Base-by-base conservation (phyloP, 352 stramenopile genomes). In the Nothophytophthora sp. region DNA sequence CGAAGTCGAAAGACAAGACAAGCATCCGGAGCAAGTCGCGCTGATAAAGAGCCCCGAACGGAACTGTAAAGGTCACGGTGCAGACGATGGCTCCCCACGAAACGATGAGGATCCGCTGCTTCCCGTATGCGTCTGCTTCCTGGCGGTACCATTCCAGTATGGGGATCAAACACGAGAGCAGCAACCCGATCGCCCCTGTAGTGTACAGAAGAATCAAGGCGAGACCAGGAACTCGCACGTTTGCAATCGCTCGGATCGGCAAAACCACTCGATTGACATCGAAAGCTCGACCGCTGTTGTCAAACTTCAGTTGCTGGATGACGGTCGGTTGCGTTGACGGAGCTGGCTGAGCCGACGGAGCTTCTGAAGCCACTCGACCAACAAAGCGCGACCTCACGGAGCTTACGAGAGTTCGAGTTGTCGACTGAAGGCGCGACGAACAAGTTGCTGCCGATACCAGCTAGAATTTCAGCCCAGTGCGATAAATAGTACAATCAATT, bases 1-100 rank as follows among this genome's bases (percentile, higher is more conserved):
- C 27, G 29, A 67, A 72, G 33, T 81, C 67, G 34, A 78, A 81
- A 5, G 71, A 81, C 8, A 44, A 62, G 19, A 63, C 18, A 11
- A 76, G 41, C 3, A 55, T 16, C 18, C 36, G 23, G 1, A 81
- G 45, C 9, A 81, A 32, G 9, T 78, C 18, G 0, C 60, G 61
- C 7, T 78, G 54, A 24, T 60, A 70, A 13, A 70, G 27, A 10
- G 29, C 40, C 4, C 23, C 23, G 22, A 56, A 56, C 2, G 33
- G 36, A 13, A n/a, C 12, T 7, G 43, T 61, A 32, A 50, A 60
- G 22, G 16, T 18, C 15, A 33, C 13, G 0, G 60, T 55, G 30
- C 60, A 38, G 12, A 33, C 13, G 20, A 59, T 25, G 5, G 48
- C 46, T 18, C 42, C 9, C 32, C 50, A 30, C 3, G 29, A 32